Conservation (phyloP, 2,329 filamentous ascomycete genomes). For the Epichloe coenophiala region DNA sequence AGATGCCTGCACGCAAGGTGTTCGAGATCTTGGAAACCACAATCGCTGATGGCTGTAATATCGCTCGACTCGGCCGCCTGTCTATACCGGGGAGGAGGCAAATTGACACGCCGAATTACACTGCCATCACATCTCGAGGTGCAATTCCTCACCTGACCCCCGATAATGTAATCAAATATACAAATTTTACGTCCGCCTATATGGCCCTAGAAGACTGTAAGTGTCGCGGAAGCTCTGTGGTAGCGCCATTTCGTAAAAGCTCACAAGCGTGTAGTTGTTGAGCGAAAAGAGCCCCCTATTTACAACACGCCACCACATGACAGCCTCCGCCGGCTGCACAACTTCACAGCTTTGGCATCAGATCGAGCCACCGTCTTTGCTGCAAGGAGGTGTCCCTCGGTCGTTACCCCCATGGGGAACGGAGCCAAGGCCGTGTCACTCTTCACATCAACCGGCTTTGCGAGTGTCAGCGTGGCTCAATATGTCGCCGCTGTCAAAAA, state of each 20-base stretch:
- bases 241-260: not conserved
- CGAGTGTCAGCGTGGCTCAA: conserved; percentile 50
- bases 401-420: conserved; percentile 58
- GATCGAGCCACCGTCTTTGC: conserved; percentile 58
- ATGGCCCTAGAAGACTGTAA: conserved; percentile 86
- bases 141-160: conserved; percentile 78
- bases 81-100: conserved; percentile 44
- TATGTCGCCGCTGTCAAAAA: conserved; percentile 52
- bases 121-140: conserved; percentile 71
- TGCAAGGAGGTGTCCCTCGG: conserved; percentile 62
- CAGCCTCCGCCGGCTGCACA: conserved; percentile 47
- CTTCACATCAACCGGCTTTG: conserved; percentile 78
- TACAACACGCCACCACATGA: conserved; percentile 24
- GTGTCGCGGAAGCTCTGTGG: conserved; percentile 15
- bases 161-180: conserved; percentile 59
- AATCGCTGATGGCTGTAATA: conserved; percentile 21
- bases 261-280: conserved; percentile 32
- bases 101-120: conserved; percentile 73
- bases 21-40: conserved; percentile 35
- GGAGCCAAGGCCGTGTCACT: conserved; percentile 59
- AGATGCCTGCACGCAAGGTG: conserved; percentile 15
- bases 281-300: conserved; percentile 40
- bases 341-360: conserved; percentile 60
- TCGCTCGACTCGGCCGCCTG: conserved; percentile 55
- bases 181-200: conserved; percentile 56